A percentile compares a stretch with the other conserved stretches of the same genome.
Conservation (phyloP, 169 alveolate species). For the Plasmodium vinckei region DNA sequence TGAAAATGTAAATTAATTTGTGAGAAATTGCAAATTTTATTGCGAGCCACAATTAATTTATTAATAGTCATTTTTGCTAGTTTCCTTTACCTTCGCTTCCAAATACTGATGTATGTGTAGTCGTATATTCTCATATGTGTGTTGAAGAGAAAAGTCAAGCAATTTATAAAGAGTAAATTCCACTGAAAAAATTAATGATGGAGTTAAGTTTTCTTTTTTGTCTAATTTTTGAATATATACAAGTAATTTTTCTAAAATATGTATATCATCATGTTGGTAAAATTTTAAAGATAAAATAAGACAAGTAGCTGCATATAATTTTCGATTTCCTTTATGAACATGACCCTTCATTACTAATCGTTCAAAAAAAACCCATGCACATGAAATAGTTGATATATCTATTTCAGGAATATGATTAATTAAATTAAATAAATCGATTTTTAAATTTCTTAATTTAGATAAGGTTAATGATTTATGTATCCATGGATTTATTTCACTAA, state of each 20-base stretch:
- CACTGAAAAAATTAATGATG: slow-evolving; percentile 80
- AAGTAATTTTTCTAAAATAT: slow-evolving; percentile 80
- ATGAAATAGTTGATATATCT: slow-evolving; percentile 85
- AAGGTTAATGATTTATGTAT: slow-evolving; percentile 75
- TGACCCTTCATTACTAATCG: slow-evolving; percentile 81
- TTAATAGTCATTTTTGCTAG: background rate
- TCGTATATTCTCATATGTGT: slow-evolving; percentile 77
- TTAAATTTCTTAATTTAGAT: slow-evolving; percentile 73
- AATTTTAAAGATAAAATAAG: slow-evolving; percentile 83
- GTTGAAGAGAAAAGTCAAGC: slow-evolving; percentile 80
- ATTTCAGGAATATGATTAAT: slow-evolving; percentile 78
- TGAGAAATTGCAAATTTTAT: background rate
- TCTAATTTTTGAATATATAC: slow-evolving; percentile 77
- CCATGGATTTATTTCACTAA: slow-evolving; percentile 78
- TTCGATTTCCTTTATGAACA: slow-evolving; percentile 82
- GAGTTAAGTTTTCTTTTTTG: slow-evolving; percentile 77
- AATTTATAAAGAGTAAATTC: slow-evolving; percentile 77
- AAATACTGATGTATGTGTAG: slow-evolving; percentile 83
- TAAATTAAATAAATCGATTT: slow-evolving; percentile 77
- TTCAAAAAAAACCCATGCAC: slow-evolving; percentile 87
- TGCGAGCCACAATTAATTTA: background rate
- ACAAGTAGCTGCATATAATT: slow-evolving; percentile 85
- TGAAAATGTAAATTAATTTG: slow-evolving; percentile 61
- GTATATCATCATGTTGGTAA: slow-evolving; percentile 84
- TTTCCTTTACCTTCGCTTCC: slow-evolving; percentile 76